Conservation (phyloP, 169 alveolate genomes). For the Pseudocohnilembus persalinus region DNA sequence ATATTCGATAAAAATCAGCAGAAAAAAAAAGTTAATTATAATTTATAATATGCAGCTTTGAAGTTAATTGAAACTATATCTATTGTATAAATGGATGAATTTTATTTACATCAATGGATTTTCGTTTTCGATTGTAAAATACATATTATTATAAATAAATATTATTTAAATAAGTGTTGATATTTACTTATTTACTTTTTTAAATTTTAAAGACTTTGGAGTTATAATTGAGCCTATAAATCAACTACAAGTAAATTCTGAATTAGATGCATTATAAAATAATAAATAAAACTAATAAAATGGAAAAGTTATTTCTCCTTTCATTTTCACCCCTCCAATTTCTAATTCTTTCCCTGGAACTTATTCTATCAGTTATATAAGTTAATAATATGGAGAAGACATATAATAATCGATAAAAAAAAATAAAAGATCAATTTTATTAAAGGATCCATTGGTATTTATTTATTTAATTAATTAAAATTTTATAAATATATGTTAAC, state of each 20-base stretch:
- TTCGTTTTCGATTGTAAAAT: conserved; percentile 30
- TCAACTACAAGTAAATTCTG: not conserved
- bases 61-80: conserved; percentile 42
- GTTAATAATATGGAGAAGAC: conserved; percentile 6
- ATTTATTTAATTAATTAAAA: not conserved
- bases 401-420: not conserved
- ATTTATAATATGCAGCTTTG: conserved; percentile 32
- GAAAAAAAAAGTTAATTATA: not conserved
- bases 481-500: not conserved
- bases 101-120: conserved; percentile 46
- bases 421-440: conserved; percentile 2
- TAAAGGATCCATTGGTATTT: not conserved
- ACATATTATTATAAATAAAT: not conserved
- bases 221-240: not conserved
- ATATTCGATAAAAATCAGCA: conserved; percentile 23
- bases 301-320: conserved; percentile 9
- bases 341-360: not conserved
- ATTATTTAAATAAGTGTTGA: not conserved
- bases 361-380: not conserved
- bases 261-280: not conserved
- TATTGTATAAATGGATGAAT: conserved; percentile 36
- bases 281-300: not conserved
- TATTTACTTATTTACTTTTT: not conserved
- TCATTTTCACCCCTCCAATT: not conserved
- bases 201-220: not conserved